Base-by-base conservation (phyloP, 768 basidiomycete species). In the Boletus rubropictus region DNA sequence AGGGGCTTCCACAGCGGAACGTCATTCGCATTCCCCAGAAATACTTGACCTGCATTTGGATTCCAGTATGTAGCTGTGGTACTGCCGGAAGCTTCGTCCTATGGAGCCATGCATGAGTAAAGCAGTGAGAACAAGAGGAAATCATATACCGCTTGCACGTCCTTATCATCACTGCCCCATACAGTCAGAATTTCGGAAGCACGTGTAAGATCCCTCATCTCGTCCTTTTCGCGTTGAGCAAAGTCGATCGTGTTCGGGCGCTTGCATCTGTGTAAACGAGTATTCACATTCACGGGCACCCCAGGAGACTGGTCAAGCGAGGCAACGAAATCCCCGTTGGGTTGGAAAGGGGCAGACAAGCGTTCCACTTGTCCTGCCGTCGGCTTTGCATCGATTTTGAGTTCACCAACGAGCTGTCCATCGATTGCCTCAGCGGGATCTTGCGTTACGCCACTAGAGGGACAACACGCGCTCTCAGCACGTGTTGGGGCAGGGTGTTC, bases 131-230 rank as follows among this genome's bases (percentile, higher is more conserved):
- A 33, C 15, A 25, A 35, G 15, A 36, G 8, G 2, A 27, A 35
- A 27, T 35, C 17, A 20, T 54, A 15, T 42, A 58, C 56, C 27
- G 25, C 37, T 42, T 52, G 58, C 32, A 28, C 5, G 22, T 50
- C 50, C 28, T 6, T 47, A 29, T 52, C 52, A 6, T 54, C 50
- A 27, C n/a, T 49, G 2, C 39, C 40, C 54, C 69, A 68, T 0
- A 80, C 55, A 33, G 74, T 74, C 53, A 85, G 70, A 44, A 94
- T 90, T 69, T 89, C 87, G 18, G 79, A 83, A 7, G 89, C 87
- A 49, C 80, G 76, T 0, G 92, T 95, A 45, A 94, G 70, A 59
- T 88, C 86, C 11, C 86, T 73, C 89, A 93, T 94, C 71, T 94
- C 92, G 51, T 89, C 87, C 65, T 80, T 80, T 69, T 95, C 91